phyloP scores from a whole-genome alignment of 1,284 basidiomycete species.

The Irpex rosettiformis region DNA sequence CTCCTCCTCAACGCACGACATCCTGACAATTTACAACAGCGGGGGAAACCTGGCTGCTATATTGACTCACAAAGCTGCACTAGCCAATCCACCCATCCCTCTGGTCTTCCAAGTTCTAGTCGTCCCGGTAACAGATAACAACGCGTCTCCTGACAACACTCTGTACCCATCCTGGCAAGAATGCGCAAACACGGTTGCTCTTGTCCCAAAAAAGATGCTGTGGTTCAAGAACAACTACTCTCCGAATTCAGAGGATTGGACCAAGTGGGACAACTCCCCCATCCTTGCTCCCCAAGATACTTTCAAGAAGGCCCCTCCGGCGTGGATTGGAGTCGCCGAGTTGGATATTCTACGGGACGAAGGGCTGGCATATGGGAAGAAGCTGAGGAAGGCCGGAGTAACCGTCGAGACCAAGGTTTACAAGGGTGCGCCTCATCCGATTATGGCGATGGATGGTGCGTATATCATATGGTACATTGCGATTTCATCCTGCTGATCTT shows the following conservation, averaged over 20 bases:
- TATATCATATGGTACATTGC: neutral
- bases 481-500: neutral
- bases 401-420: conserved; percentile 54
- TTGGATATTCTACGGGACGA: conserved; percentile 68
- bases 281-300: conserved; percentile 58
- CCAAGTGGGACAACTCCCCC: conserved; percentile 67
- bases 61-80: conserved; percentile 58
- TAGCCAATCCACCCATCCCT: conserved; percentile 47
- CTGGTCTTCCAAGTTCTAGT: conserved; percentile 62
- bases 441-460: conserved; percentile 64
- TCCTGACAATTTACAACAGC: conserved; percentile 29
- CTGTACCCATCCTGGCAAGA: conserved; percentile 53
- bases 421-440: conserved; percentile 60
- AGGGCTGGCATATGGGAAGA: conserved; percentile 62
- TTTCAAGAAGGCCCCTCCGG: conserved; percentile 47
- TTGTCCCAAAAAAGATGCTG: conserved; percentile 61
- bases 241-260: conserved; percentile 54
- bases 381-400: conserved; percentile 51
- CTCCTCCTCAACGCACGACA: neutral
- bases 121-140: conserved; percentile 74
- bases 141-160: conserved; percentile 40
- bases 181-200: conserved; percentile 56
- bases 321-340: conserved; percentile 65
- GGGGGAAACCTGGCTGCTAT: conserved; percentile 73
- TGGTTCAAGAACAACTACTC: conserved; percentile 73